Conservation (phyloP, 331 rosid species). For the Cydonia oblonga region DNA sequence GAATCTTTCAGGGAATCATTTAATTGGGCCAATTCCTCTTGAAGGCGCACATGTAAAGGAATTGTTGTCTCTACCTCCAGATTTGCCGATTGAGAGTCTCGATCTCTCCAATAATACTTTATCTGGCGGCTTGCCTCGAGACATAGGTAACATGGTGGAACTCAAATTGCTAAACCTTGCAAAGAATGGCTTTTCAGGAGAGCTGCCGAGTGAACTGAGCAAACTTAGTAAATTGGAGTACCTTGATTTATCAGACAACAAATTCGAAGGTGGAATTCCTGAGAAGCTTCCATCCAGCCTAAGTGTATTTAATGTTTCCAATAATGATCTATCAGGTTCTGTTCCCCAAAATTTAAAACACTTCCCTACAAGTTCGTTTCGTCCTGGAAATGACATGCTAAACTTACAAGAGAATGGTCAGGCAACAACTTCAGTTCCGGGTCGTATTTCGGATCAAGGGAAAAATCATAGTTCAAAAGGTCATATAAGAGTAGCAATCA, state of each 20-base stretch:
- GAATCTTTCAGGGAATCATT: slow-evolving; percentile 80
- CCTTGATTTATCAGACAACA: slow-evolving; percentile 82
- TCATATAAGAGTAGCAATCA: slow-evolving; percentile 76
- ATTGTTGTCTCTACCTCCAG: slow-evolving; percentile 53
- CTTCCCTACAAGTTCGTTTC: slow-evolving; percentile 59
- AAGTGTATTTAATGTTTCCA: slow-evolving; percentile 62
- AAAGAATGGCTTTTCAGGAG: slow-evolving; percentile 66
- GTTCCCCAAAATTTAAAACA: slow-evolving; percentile 56
- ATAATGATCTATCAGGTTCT: slow-evolving; percentile 68
- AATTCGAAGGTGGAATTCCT: slow-evolving; percentile 67
- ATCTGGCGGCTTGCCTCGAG: slow-evolving; percentile 62
- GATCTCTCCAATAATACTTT: slow-evolving; percentile 72
- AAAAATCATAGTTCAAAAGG: slow-evolving; percentile 45
- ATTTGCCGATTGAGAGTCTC: slow-evolving; percentile 44
- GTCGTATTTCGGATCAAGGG: slow-evolving; percentile 15
- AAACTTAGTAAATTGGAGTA: slow-evolving; percentile 53
- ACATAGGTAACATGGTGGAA: slow-evolving; percentile 47
- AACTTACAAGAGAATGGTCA: slow-evolving; percentile 18
- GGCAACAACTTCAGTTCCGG: slow-evolving; percentile 38
- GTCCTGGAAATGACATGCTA: slow-evolving; percentile 61
- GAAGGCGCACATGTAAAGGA: slow-evolving; percentile 62
- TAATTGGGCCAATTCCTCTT: slow-evolving; percentile 64
- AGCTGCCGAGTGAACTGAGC: slow-evolving; percentile 63
- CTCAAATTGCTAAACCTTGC: slow-evolving; percentile 82
- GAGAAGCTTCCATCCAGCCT: slow-evolving; percentile 62